Conservation (phyloP, 805 yeast species). For the Ogataea populi-albae region DNA sequence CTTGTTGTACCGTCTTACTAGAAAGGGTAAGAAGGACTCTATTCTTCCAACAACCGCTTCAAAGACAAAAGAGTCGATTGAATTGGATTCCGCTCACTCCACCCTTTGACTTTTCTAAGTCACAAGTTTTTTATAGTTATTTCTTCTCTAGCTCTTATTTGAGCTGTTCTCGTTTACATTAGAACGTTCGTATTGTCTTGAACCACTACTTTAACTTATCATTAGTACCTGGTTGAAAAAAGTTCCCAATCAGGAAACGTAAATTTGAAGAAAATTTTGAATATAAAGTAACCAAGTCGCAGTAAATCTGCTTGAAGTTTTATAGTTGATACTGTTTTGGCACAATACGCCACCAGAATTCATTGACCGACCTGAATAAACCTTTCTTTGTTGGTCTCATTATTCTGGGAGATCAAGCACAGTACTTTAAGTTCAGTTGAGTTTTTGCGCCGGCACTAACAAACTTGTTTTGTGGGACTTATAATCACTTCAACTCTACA, state of each 20-base stretch:
- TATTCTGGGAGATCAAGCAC: slow-evolving; percentile 21
- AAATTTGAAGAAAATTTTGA: too few species aligned
- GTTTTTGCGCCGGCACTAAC: slow-evolving; percentile 8
- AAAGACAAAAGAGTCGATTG: slow-evolving; percentile 3
- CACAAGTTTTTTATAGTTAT: too few species aligned
- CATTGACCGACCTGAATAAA: slow-evolving; percentile 21
- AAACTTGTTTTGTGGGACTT: too few species aligned
- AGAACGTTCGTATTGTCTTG: neutral
- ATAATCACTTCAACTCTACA: slow-evolving; percentile 24
- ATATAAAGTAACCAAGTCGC: too few species aligned
- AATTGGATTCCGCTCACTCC: slow-evolving; percentile 6
- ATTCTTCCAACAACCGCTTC: slow-evolving; percentile 5
- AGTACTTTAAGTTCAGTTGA: slow-evolving; percentile 25
- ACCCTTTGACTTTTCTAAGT: slow-evolving; percentile 2
- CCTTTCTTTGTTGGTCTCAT: slow-evolving; percentile 22
- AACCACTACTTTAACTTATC: too few species aligned
- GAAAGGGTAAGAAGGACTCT: slow-evolving; percentile 2
- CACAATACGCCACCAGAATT: slow-evolving; percentile 28
- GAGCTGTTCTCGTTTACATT: neutral
- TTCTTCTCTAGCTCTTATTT: too few species aligned
- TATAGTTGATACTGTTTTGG: too few species aligned
- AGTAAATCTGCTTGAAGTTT: neutral
- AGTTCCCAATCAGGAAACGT: too few species aligned
- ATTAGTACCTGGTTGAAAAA: too few species aligned
- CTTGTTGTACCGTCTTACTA: slow-evolving; percentile 20